Conservation (phyloP, 345 rosid genomes). For the Syzygium oleosum region DNA sequence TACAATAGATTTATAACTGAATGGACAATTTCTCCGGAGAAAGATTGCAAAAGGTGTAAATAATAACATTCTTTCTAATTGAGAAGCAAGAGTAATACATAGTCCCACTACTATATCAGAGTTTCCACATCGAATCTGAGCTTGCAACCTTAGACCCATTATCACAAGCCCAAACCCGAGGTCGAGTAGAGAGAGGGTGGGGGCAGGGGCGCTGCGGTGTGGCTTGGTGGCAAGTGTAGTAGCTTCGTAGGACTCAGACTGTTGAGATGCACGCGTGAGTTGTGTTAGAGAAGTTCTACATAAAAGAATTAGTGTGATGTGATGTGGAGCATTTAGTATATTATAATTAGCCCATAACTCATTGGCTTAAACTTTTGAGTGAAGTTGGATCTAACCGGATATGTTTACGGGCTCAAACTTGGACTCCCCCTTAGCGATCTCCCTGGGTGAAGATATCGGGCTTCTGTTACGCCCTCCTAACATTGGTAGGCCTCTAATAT, state of each 20-base stretch:
- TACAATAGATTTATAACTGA: neutral
- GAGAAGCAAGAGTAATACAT: neutral
- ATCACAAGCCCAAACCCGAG: neutral
- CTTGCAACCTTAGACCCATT: neutral
- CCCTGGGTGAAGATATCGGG: neutral
- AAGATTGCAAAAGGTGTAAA: neutral
- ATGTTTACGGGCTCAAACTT: rapidly evolving
- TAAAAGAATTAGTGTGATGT: neutral
- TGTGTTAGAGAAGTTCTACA: neutral
- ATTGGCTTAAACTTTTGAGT: neutral
- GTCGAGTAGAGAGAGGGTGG: neutral
- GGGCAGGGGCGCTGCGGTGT: neutral
- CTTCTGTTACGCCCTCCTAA: neutral
- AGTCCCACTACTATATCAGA: neutral
- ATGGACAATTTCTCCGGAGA: neutral
- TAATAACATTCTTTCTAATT: neutral
- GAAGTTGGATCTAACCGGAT: neutral
- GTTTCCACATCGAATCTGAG: neutral
- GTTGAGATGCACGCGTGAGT: neutral
- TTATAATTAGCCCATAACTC: neutral
- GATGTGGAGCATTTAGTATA: neutral
- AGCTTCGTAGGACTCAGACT: neutral
- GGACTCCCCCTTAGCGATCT: neutral
- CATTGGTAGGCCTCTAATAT: neutral
- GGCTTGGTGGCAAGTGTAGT: neutral